Evolutionary conservation across 768 basidiomycete genomes (phyloP), one percentile per base, ranked within the genome.

Genomic region (Leccinum olivaceopallidum): DNA sequence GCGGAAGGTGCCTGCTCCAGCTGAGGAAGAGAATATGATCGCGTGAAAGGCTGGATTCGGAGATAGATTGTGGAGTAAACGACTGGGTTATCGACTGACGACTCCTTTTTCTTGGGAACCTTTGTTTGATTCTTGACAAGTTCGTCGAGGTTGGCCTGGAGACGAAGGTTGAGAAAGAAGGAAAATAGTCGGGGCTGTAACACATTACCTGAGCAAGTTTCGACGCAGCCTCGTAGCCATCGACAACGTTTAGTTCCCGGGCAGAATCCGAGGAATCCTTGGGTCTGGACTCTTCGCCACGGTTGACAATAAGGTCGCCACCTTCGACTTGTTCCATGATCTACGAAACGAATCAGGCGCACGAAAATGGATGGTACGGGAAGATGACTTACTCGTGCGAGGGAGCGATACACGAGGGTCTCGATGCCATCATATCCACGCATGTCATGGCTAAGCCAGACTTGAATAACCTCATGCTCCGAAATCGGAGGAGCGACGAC

Each of bases 401-500:
- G 79, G 3, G 92, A 89, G 24, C 89, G 85, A 76, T 97, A 98
- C 26, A 95, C 92, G n/a, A 99, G 82, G 12, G 88, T 83, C 76
- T 98, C 96, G 48, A 98, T 83, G 7, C 97, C 97, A 59, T 95
- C 94, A 71, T 96, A 98, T 18, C 97, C 97, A 63, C 84, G 81
- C 95, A 99, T 95, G 65, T 97, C 95, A 76, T 98, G 95, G 69
- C 89, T 90, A 42, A 99, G 78, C 90, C 92, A 94, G 8, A 99
- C 88, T 72, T 97, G 87, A 64, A 99, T 95, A 16, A 98, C 94
- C 75, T 99, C 97, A 71, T 98, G 96, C 73, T 96, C 95, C 26
- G 95, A 92, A 67, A 98, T 98, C 13, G 97, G 97, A 47, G 97
- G 97, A 0, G 97, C 97, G 61, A 99, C 96, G 30, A 90, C 96